Evolutionary conservation across 164 flowering plant species (phyloP), one percentile per base, ranked within the genome.

Genomic region (Euptelea pleiosperma): DNA sequence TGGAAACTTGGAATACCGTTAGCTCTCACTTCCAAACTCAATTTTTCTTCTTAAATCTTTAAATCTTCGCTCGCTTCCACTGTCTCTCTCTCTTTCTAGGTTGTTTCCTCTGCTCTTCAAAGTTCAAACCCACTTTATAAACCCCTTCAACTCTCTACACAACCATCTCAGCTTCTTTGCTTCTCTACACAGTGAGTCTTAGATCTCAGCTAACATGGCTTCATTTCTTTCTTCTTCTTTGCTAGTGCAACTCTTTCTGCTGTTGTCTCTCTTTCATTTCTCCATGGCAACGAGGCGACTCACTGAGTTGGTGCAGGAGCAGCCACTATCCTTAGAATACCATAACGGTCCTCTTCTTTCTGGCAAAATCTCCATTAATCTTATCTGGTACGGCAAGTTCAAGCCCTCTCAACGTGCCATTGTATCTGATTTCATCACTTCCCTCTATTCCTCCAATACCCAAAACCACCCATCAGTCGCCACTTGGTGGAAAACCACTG

Each of bases 301-400:
- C 33, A 22, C 50, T 6, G 41, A 52, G 29, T 25, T 40, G 18
- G 66, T 63, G 8, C 36, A 64, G 26, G 65, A 62, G 24, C 75
- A 69, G 25, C 62, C 76, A 4, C 52, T 52, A 31, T 52, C 44
- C 7, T 40, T 81, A 28, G 37, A 60, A 28, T 82, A 82, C 70
- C 86, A 82, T 72, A 73, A 79, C 8, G 86, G 86, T 22, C 65
- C 76, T 46, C 80, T 82, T 19, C 77, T 82, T 1, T 21, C 55
- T n/a, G 86, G 86, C 18, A 66, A 72, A 33, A 67, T 76, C 60
- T 58, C 84, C 34, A 22, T 82, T 51, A 82, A 77, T 26, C 71
- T 82, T 31, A 71, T 82, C 29, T 82, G 82, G 82, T 82, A 82
- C 44, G 87, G 87, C 8, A 69, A 70, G 14, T 82, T 82, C 75